These are phyloP conservation scores for Platanthera zijinensis DNA, from an alignment of 106 monocot species.

Conservation along the genomic window DNA sequence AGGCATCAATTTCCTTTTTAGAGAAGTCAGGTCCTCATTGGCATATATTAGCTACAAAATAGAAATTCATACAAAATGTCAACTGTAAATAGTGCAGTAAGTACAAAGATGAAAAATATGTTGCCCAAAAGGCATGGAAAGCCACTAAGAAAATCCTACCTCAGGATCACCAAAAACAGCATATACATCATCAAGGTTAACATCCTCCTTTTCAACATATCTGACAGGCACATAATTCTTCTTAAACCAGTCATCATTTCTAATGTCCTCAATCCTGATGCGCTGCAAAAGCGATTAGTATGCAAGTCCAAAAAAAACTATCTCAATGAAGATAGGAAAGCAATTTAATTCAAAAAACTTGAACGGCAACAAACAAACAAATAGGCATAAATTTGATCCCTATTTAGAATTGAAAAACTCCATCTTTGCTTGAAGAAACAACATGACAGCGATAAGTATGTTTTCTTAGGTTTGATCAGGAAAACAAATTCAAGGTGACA, in stretches of 20 bases:
- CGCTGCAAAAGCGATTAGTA: conserved; percentile 36
- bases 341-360: neutral
- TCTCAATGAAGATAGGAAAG: neutral
- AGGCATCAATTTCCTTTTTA: neutral
- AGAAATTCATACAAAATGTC: neutral
- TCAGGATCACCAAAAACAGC: conserved; percentile 72
- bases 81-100: neutral
- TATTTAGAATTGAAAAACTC: neutral
- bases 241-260: conserved; percentile 75
- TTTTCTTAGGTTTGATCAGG: too few species aligned
- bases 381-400: neutral
- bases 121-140: neutral
- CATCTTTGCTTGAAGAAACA: neutral
- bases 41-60: neutral
- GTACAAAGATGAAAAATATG: neutral
- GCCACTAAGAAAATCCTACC: conserved; percentile 23
- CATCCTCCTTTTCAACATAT: conserved; percentile 60
- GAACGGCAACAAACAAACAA: neutral
- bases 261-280: conserved; percentile 77
- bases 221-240: conserved; percentile 65
- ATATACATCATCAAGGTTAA: conserved; percentile 81
- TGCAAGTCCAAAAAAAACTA: neutral
- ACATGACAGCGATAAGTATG: too few species aligned
- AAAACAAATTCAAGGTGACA: too few species aligned
- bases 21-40: neutral